Evolutionary conservation across 2,329 filamentous ascomycete species (phyloP).

Genomic region (Ceratocystis papillata): DNA sequence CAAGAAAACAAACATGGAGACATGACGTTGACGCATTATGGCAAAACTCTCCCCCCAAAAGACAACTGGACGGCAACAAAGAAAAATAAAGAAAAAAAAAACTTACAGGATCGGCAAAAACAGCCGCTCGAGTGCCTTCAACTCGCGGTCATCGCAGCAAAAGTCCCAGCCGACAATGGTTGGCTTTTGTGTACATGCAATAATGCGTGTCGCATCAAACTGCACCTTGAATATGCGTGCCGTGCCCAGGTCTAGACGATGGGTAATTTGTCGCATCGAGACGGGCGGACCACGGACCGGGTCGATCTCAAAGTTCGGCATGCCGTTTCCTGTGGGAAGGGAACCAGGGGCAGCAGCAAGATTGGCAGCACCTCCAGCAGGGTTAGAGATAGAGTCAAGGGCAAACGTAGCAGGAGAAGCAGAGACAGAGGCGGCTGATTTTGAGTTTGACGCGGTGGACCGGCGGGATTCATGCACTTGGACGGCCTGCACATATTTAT

Average conservation of each 20-base stretch:
- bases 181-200: conserved; percentile 86
- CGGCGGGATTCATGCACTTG: neutral
- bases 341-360: neutral
- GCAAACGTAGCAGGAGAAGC: neutral
- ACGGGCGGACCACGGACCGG: conserved; percentile 11
- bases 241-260: conserved; percentile 37
- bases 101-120: conserved; percentile 53
- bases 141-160: conserved; percentile 70
- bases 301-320: conserved; percentile 15
- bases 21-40: neutral
- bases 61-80: neutral
- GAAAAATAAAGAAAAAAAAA: conserved; percentile 1
- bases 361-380: neutral
- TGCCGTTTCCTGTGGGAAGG: neutral
- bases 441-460: neutral
- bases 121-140: conserved; percentile 67
- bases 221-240: conserved; percentile 87
- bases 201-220: conserved; percentile 84
- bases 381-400: neutral
- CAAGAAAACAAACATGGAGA: neutral
- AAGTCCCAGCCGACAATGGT: conserved; percentile 98
- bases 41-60: neutral
- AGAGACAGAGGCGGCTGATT: neutral
- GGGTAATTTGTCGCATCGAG: conserved; percentile 18
- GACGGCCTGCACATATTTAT: conserved; percentile 27